Evolutionary conservation across 495 filamentous ascomycete genomes (phyloP), one percentile per base, ranked within the genome.

Genomic region (Neurospora terricola): DNA sequence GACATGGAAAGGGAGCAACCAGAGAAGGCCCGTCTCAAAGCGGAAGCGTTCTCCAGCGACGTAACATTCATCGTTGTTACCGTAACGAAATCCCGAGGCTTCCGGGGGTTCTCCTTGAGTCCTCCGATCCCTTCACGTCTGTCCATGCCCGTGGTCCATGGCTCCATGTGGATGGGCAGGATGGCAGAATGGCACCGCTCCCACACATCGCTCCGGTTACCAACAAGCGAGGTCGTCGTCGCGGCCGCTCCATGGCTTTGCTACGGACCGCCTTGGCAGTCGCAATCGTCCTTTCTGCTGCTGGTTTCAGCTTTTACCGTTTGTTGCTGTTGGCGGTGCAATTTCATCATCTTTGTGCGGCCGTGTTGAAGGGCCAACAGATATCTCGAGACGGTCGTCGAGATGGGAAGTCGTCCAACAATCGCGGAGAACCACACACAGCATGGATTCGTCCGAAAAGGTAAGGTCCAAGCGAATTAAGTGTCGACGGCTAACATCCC

Each of bases 361-460:
- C 12, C 54, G 23, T 30, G 23, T 30, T 16, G 12, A 62, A 16
- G 12, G 54, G 54, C 54, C 54, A 62, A 62, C 54, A 30, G 23
- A 30, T 16, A 30, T 62, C 54, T 30, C 54, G 23, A 27, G 54
- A 30, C 12, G 23, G 54, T 6, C 23, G 23, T 62, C 54, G 54
- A 62, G 54, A 72, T 72, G 69, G 71, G 73, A 68, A 68, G 69
- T 76, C 75, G 77, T 76, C 81, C 82, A 83, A 83, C 80, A 72
- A 45, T 30, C 23, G 21, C 72, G 71, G 72, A 69, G 68, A 70
- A 77, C 74, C 76, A 75, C 74, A 74, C 48, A 43, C 70, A 73
- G 74, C 42, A 69, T 75, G 66, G 76, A 73, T 73, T 73, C 76
- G 42, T 73, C 79, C 82, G 80, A 80, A 83, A 83, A 77, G 77